phyloP scores from a whole-genome alignment of 305 asterid species.

The Andrographis paniculata region DNA sequence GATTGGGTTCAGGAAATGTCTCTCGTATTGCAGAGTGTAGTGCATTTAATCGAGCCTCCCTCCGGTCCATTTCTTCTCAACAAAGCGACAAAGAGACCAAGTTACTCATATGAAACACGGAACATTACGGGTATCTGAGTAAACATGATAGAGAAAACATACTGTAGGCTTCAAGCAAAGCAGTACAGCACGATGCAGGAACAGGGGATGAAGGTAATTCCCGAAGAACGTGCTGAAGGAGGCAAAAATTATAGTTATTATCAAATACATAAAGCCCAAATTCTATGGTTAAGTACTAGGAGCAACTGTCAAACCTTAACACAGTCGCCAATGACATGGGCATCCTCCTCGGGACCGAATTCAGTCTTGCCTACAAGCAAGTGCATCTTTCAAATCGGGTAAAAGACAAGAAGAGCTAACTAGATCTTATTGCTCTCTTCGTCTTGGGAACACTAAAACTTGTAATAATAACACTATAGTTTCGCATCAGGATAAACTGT shows the following conservation, averaged over 20 bases:
- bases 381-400: slow-evolving; percentile 20
- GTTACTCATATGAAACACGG: too few species aligned
- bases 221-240: slow-evolving; percentile 91
- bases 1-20: slow-evolving; percentile 98
- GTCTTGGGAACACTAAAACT: too few species aligned
- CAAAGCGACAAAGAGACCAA: slow-evolving; percentile 22
- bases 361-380: slow-evolving; percentile 66
- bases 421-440: too few species aligned
- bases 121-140: too few species aligned
- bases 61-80: slow-evolving; percentile 68
- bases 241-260: slow-evolving; percentile 18
- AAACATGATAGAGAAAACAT: slow-evolving; percentile 23
- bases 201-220: slow-evolving; percentile 99
- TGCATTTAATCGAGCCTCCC: slow-evolving; percentile 79
- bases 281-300: slow-evolving; percentile 14
- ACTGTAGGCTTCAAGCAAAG: slow-evolving; percentile 94
- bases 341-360: slow-evolving; percentile 84
- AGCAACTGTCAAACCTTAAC: slow-evolving; percentile 73
- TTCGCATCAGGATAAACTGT: too few species aligned
- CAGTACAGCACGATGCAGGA: slow-evolving; percentile 98
- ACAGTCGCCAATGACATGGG: slow-evolving; percentile 96
- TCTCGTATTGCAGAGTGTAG: slow-evolving; percentile 82
- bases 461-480: too few species aligned
- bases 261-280: slow-evolving; percentile 18
- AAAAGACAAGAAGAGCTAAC: slow-evolving; percentile 14